Evolutionary conservation across 495 filamentous ascomycete genomes (phyloP).

Genomic region (Penicillium steckii): DNA sequence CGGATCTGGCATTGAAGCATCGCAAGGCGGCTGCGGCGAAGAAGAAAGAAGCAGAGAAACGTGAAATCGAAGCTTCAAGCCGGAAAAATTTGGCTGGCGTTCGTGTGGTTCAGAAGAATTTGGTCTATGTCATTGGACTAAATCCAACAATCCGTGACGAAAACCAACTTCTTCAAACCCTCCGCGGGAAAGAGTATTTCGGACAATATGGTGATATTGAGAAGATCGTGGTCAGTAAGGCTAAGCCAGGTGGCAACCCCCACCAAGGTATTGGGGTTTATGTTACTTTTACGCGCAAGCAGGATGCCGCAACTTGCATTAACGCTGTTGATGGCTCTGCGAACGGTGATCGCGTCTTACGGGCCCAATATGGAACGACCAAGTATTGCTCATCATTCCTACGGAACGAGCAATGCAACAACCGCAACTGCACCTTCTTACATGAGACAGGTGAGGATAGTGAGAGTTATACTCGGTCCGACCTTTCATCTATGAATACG

Average conservation of each 20-base stretch:
- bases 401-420: slow-evolving; percentile 86
- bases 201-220: slow-evolving; percentile 98
- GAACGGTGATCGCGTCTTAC: slow-evolving; percentile 82
- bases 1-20: slow-evolving; percentile 83
- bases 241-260: slow-evolving; percentile 70
- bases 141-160: slow-evolving; percentile 90
- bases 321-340: slow-evolving; percentile 85
- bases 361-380: slow-evolving; percentile 95
- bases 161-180: slow-evolving; percentile 74
- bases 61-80: slow-evolving; percentile 90
- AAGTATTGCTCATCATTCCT: slow-evolving; percentile 99
- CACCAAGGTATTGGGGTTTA: slow-evolving; percentile 90
- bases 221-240: slow-evolving; percentile 98
- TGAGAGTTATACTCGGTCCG: slow-evolving; percentile 93
- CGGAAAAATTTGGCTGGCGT: slow-evolving; percentile 94
- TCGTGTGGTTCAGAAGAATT: slow-evolving; percentile 94
- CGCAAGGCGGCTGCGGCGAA: slow-evolving; percentile 87
- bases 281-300: slow-evolving; percentile 87
- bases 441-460: slow-evolving; percentile 96
- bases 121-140: slow-evolving; percentile 96
- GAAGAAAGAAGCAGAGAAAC: slow-evolving; percentile 93
- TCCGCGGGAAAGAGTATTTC: slow-evolving; percentile 89
- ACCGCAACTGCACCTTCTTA: slow-evolving; percentile 94
- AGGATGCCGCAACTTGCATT: slow-evolving; percentile 87
- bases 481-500: slow-evolving; percentile 94